Evolutionary conservation across 805 yeast genomes (phyloP), one percentile per base, ranked within the genome.

Genomic region (Kuraishia cidri): DNA sequence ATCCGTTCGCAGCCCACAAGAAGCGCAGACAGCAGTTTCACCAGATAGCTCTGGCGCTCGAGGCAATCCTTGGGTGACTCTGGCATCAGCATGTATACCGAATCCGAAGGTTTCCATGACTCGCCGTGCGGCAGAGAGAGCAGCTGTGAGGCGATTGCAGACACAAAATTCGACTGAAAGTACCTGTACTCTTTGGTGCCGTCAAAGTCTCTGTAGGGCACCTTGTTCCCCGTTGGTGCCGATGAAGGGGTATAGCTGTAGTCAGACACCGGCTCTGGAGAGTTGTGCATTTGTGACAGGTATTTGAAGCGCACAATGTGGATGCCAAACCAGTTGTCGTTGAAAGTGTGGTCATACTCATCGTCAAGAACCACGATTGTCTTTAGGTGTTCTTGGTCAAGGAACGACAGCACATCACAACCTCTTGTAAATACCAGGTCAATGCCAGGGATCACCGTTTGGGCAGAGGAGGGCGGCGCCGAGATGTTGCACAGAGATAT

Each of bases 11-110:
- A 39, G 20, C 58, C 51, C 1, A 61, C 38, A 5, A 70, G 42
- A 12, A 72, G 48, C 1, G 64, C 61, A 14, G 63, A 48, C 33
- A 70, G 48, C 1, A 64, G 20, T 37, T 66, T 68, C 20, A 56
- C 46, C 9, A 71, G 33, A 5, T 52, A 38, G 54, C 16, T 25
- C 28, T 13, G 28, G 11, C 7, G 28, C 23, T 20, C 23, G 9
- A 20, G 23, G n/a, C n/a, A n/a, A 1, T 39, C 12, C 12, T 22
- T 18, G 8, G 18, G 26, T 4, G 26, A 5, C 9, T 12, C 27
- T 5, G 28, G 29, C 11, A 18, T 9, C 10, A 6, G 40, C 9
- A 56, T 35, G 11, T 54, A 27, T 12, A 58, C 14, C 7, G 24
- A 30, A 34, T 58, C 64, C 2, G 36, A 26, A 4, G 37, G 17